Conservation (phyloP, 306 rosid species). For the Potentilla sterilis region DNA sequence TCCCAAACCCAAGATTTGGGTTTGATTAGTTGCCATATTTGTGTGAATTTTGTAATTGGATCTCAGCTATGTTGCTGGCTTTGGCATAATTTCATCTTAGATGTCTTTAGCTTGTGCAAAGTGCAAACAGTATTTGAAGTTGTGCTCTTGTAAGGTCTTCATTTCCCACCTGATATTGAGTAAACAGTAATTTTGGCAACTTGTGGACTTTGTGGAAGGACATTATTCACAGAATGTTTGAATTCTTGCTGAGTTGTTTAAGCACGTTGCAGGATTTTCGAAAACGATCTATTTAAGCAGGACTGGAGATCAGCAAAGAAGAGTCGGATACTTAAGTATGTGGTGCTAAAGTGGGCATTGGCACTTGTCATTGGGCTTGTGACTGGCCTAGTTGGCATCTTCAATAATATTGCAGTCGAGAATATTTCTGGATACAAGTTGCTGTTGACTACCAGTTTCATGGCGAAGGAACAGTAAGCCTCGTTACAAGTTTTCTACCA, state of each 20-base stretch:
- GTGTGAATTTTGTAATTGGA: not conserved
- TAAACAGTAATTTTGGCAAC: too few species aligned
- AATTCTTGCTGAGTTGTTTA: not conserved
- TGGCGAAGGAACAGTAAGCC: constrained; percentile 52
- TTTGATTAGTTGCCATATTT: not conserved
- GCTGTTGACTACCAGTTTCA: constrained; percentile 51
- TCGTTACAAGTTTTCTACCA: constrained; percentile 10
- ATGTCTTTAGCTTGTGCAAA: not conserved
- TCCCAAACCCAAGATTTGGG: not conserved
- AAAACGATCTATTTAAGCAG: constrained; percentile 71
- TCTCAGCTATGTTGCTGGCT: not conserved
- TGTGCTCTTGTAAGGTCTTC: not conserved
- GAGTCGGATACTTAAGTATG: constrained; percentile 49
- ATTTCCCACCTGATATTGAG: not conserved
- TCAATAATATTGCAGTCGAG: constrained; percentile 75
- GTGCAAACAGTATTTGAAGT: too few species aligned
- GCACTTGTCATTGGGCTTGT: constrained; percentile 67
- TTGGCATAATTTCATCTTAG: not conserved
- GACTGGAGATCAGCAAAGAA: constrained; percentile 73
- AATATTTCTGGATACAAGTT: constrained; percentile 77
- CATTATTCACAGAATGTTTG: not conserved
- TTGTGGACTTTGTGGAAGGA: too few species aligned
- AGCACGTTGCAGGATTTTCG: constrained; percentile 55
- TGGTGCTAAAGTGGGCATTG: constrained; percentile 63
- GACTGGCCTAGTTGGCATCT: constrained; percentile 71